A percentile compares a stretch with the other conserved stretches of the same genome.
Conservation (phyloP, 495 filamentous ascomycete species). For the Oidiodendron maius region DNA sequence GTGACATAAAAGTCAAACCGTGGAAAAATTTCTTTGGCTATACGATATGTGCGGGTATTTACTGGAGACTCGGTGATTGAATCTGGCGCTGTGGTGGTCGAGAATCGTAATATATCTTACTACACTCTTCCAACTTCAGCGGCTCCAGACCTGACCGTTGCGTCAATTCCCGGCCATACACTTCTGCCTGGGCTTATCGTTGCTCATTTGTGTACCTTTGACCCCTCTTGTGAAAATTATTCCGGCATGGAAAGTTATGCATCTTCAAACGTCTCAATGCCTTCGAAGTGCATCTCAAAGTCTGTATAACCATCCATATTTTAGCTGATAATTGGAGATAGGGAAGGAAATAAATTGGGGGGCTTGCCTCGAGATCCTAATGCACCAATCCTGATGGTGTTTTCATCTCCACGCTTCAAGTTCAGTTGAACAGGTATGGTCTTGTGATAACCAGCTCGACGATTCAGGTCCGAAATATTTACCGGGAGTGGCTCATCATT, state of each 20-base stretch:
- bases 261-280: conserved; percentile 29
- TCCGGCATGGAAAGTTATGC: neutral
- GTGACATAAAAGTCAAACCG: no score
- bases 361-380: conserved; percentile 25
- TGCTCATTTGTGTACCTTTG: no score
- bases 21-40: no score
- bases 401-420: conserved; percentile 28
- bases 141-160: no score
- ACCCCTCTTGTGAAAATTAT: no score
- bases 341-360: neutral
- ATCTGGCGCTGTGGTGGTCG: no score
- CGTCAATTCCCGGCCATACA: no score
- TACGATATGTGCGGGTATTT: no score
- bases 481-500: conserved; percentile 29
- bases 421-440: conserved; percentile 30
- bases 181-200: no score
- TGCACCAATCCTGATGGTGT: conserved; percentile 33
- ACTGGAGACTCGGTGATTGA: no score
- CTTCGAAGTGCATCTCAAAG: conserved; percentile 26
- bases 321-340: neutral
- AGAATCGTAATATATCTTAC: no score
- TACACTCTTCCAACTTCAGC: no score
- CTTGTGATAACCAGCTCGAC: conserved; percentile 33
- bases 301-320: conserved; percentile 14
- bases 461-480: conserved; percentile 35